Percentiles rank a stretch among this genome's conserved stretches.
phyloP scores from a whole-genome alignment of 352 stramenopile genomes.

The Phytopythium chamaehyphon region DNA sequence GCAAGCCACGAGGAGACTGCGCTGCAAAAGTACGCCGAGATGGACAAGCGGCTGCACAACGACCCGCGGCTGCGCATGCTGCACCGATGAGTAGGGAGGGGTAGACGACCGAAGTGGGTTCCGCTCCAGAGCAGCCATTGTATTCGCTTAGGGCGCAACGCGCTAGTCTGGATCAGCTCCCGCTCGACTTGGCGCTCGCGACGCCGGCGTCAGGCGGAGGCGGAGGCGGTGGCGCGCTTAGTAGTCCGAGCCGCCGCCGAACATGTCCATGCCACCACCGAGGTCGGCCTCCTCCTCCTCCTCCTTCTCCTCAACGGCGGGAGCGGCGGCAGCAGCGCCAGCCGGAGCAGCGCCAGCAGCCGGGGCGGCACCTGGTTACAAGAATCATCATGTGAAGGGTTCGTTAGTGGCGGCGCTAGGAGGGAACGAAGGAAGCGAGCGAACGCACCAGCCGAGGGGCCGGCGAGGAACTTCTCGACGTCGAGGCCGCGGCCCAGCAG shows the following conservation, averaged over 20 bases:
- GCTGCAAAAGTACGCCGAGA: constrained; percentile 92
- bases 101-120: neutral
- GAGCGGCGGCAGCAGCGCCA: constrained; percentile 36
- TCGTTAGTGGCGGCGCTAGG: neutral
- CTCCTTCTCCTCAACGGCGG: constrained; percentile 66
- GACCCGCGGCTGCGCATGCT: constrained; percentile 80
- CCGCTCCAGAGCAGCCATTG: constrained; percentile 42
- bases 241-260: constrained; percentile 83
- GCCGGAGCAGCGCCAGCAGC: constrained; percentile 44
- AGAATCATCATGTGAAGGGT: neutral
- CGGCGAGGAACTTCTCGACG: constrained; percentile 87
- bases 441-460: constrained; percentile 78
- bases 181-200: neutral
- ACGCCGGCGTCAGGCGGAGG: constrained; percentile 1
- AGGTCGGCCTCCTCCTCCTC: constrained; percentile 88
- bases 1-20: constrained; percentile 91
- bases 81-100: constrained; percentile 37
- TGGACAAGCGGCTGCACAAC: constrained; percentile 89
- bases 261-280: constrained; percentile 84
- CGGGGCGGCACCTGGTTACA: constrained; percentile 43
- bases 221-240: constrained; percentile 30
- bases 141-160: constrained; percentile 22
- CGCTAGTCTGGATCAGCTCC: neutral
- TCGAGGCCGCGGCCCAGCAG: constrained; percentile 75
- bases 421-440: neutral